Percentiles rank a stretch among this genome's conserved stretches.
Evolutionary conservation across 2,329 filamentous ascomycete species (phyloP).

Genomic region (Neonectria coccinea): DNA sequence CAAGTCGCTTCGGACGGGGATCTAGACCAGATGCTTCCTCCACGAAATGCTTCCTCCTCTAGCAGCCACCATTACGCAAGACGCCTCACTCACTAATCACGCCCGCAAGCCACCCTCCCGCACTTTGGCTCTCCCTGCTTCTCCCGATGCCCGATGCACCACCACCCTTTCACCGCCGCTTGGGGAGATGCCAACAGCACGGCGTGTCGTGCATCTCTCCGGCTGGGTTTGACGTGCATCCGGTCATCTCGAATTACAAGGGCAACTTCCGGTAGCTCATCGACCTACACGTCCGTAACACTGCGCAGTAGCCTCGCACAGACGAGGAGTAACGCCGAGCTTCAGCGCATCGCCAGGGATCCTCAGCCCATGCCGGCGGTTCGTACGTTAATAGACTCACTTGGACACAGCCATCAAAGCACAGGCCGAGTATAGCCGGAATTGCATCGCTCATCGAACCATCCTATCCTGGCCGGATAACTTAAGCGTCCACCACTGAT

Average conservation of each 20-base stretch:
- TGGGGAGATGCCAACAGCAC: neutral
- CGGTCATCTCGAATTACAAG: slow-evolving; percentile 4
- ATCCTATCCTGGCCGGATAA: neutral
- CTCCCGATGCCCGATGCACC: slow-evolving; percentile 37
- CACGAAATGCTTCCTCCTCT: neutral
- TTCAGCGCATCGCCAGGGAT: neutral
- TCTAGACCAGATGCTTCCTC: neutral
- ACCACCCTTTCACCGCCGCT: slow-evolving; percentile 37
- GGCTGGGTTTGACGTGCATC: neutral
- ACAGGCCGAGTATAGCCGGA: slow-evolving; percentile 10
- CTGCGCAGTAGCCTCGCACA: neutral
- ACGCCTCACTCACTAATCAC: slow-evolving; percentile 10
- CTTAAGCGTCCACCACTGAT: neutral
- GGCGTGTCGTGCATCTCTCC: neutral
- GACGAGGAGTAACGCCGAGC: neutral
- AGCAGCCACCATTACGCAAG: slow-evolving; percentile 10
- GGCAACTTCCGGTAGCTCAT: neutral
- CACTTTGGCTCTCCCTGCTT: slow-evolving; percentile 35
- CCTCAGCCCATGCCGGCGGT: slow-evolving; percentile 13
- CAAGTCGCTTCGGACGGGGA: neutral
- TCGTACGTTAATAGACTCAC: slow-evolving; percentile 5
- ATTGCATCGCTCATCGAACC: slow-evolving; percentile 4
- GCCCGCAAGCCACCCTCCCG: neutral
- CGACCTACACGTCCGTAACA: neutral
- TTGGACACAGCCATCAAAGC: neutral